Evolutionary conservation across 2,329 filamentous ascomycete genomes (phyloP).

Genomic region (Rutstroemia sp.): DNA sequence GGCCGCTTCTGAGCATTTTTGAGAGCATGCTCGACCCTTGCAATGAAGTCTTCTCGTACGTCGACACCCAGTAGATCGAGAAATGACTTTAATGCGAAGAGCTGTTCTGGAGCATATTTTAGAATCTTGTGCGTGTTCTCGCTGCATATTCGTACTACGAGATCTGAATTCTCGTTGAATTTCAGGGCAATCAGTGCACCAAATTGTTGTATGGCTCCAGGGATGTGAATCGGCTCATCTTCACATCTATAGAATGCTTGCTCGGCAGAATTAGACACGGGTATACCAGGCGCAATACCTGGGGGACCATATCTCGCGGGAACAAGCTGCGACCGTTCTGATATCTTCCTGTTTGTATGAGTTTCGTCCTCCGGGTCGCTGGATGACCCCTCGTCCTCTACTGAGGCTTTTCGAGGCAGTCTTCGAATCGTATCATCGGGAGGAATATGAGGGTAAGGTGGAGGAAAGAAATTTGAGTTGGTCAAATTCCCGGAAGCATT

Average conservation of each 20-base stretch:
- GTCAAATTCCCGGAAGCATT: not conserved
- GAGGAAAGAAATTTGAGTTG: constrained; percentile 7
- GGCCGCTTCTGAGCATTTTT: not conserved
- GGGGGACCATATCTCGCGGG: constrained; percentile 15
- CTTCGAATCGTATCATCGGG: constrained; percentile 12
- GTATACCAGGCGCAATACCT: constrained; percentile 10
- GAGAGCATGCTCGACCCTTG: constrained; percentile 2
- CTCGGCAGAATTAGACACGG: constrained; percentile 2
- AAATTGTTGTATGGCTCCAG: constrained; percentile 55
- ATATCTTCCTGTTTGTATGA: constrained; percentile 5
- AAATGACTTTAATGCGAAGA: constrained; percentile 70
- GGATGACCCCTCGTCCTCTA: not conserved
- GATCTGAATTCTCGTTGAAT: constrained; percentile 59
- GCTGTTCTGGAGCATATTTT: constrained; percentile 66
- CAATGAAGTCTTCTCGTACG: constrained; percentile 33
- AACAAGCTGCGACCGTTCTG: constrained; percentile 14
- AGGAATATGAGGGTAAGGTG: constrained; percentile 17
- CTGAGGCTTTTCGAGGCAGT: not conserved
- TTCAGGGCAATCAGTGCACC: constrained; percentile 68
- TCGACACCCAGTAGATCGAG: constrained; percentile 83
- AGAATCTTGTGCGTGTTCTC: constrained; percentile 73
- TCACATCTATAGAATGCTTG: constrained; percentile 53
- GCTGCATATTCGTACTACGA: constrained; percentile 66
- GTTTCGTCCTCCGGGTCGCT: not conserved
- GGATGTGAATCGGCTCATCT: constrained; percentile 81